These are phyloP conservation scores for Moringa oleifera DNA, from an alignment of 345 rosid genomes.

Conservation along the genomic window DNA sequence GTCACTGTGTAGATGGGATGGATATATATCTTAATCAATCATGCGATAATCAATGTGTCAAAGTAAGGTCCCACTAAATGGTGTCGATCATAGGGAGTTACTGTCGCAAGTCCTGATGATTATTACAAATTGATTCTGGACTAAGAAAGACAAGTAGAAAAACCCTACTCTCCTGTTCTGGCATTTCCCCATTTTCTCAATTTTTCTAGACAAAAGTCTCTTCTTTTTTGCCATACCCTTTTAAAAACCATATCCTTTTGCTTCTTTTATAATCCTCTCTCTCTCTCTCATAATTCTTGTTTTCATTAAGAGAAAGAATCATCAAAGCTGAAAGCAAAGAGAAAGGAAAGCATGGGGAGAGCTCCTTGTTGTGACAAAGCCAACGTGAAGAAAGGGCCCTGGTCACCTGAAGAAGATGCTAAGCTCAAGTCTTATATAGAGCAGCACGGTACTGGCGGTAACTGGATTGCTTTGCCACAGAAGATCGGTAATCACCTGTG, in stretches of 20 bases:
- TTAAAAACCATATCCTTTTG: conserved; percentile 17
- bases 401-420: conserved; percentile 90
- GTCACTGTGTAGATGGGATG: too few species aligned
- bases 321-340: conserved; percentile 11
- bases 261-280: conserved; percentile 13
- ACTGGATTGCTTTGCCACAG: conserved; percentile 80
- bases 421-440: conserved; percentile 62
- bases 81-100: conserved; percentile 2
- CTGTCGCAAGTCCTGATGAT: conserved; percentile 11
- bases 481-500: conserved; percentile 56
- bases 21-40: too few species aligned
- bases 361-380: conserved; percentile 90
- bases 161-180: conserved; percentile 31
- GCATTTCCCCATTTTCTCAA: conserved; percentile 20
- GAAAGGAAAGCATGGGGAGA: conserved; percentile 52
- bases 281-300: conserved; percentile 28
- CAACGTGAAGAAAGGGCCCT: conserved; percentile 83
- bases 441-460: conserved; percentile 65
- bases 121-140: conserved; percentile 24
- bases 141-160: conserved; percentile 42
- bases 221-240: conserved; percentile 16
- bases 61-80: conserved; percentile 2
- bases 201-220: conserved; percentile 15
- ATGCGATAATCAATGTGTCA: too few species aligned
- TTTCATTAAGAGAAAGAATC: conserved; percentile 13